phyloP scores from a whole-genome alignment of 495 filamentous ascomycete species.

The Choiromyces venosus region DNA sequence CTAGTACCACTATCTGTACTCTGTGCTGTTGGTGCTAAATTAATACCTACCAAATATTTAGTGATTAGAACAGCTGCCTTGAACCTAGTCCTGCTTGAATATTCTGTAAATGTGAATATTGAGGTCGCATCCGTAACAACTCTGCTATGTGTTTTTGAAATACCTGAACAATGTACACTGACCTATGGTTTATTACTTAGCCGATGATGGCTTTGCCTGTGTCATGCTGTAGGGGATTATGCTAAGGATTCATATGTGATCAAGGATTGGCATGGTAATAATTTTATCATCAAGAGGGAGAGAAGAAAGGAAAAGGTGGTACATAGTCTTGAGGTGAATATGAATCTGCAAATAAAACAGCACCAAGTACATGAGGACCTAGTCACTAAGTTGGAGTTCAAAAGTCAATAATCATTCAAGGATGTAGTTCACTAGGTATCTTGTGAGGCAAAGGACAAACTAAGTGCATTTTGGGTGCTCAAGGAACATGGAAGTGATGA shows the following conservation, averaged over 20 bases:
- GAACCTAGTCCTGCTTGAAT: neutral
- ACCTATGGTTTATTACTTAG: conserved; percentile 1
- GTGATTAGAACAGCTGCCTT: conserved; percentile 3
- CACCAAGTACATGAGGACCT: conserved; percentile 2
- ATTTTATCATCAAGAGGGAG: neutral
- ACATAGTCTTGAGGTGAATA: neutral
- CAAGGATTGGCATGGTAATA: neutral
- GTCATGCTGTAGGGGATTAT: neutral
- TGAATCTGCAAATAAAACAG: neutral
- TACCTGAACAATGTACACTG: neutral
- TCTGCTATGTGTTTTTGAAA: neutral
- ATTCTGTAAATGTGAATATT: neutral
- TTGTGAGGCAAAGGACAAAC: too few relatives aligned
- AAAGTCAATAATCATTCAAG: neutral
- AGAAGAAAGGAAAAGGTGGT: neutral
- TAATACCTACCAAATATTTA: too few relatives aligned
- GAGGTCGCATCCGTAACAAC: neutral
- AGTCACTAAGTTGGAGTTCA: neutral
- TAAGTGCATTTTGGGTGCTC: too few relatives aligned
- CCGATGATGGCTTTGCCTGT: neutral
- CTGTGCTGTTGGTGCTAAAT: too few relatives aligned
- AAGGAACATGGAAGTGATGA: too few relatives aligned
- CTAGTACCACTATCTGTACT: too few relatives aligned
- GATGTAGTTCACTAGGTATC: neutral
- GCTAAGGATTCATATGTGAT: neutral